Base-by-base conservation (phyloP, 2,329 filamentous ascomycete genomes). In the Penicillium sp. region DNA sequence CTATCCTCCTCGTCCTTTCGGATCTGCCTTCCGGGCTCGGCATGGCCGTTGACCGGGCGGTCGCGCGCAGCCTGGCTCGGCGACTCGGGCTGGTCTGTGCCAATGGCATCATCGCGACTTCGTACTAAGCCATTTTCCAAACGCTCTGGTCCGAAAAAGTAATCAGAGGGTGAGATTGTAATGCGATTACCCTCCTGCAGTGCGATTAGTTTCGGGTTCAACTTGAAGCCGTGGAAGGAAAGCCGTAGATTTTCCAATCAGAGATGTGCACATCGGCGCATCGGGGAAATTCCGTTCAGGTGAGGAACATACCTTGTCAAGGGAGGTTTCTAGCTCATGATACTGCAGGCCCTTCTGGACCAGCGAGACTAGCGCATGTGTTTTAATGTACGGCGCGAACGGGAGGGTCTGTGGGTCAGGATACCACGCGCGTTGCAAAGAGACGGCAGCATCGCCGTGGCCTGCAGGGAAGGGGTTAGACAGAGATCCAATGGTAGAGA, bases 291-390 rank as follows among this genome's bases (percentile, higher is more conserved):
- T 14, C 16, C 10, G 31, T 48, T 27, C n/a, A 10, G 36, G 8
- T 22, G 38, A 24, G 38, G 50, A 59, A 69, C 72, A 50, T 77
- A 74, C 78, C 75, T 78, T 75, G 59, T 79, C 75, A 57, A 81
- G 66, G 6, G 76, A 76, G 57, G 76, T 70, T 56, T 79, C 77
- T 44, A 81, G 69, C 58, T 81, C 77, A 66, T 80, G 68, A 66
- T 81, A 81, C 56, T 79, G 76, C 42, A 88, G 73, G 50, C 85
- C 85, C 66, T 87, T 84, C 65, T 88, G 85, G 32, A 88, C 81
- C 49, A 88, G 75, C 42, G 80, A 78, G 43, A 88, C 77, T 54
- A 88, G 75, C 36, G 83, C 81, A 66, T 84, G 81, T 34, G 81
- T 78, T 63, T 79, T 79, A 64, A 87, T 82, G 62, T 80, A 77